A percentile compares a stretch with the other conserved stretches of the same genome.
Conservation (phyloP, 2,329 filamentous ascomycete genomes). For the Aspergillus alliaceus region DNA sequence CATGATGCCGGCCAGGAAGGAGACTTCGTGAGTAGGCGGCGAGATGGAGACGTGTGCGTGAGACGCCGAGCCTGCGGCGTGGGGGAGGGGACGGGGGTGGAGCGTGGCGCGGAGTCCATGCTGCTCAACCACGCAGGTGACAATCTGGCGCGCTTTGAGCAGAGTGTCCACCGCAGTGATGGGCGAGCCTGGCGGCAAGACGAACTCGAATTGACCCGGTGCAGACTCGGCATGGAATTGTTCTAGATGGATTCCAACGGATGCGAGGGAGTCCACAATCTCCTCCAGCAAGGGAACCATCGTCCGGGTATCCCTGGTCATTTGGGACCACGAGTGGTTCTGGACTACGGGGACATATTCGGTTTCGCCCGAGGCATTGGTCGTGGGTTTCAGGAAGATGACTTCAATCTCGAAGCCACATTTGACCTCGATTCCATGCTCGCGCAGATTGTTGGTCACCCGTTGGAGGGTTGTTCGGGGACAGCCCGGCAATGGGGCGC, state of each 20-base stretch:
- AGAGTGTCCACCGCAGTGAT: constrained; percentile 70
- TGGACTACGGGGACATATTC: constrained; percentile 53
- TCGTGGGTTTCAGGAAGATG: constrained; percentile 60
- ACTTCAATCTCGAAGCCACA: constrained; percentile 84
- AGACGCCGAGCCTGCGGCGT: constrained; percentile 62
- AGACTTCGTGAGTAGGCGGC: constrained; percentile 50
- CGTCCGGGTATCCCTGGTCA: constrained; percentile 60
- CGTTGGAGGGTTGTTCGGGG: constrained; percentile 64
- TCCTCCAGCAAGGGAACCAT: constrained; percentile 63
- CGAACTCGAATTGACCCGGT: constrained; percentile 74
- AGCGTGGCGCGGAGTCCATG: constrained; percentile 68
- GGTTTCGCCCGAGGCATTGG: constrained; percentile 25
- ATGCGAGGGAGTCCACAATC: constrained; percentile 61
- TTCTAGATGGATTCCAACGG: constrained; percentile 65
- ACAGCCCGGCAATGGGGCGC: constrained; percentile 56
- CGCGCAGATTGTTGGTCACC: constrained; percentile 54
- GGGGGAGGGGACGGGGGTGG: constrained; percentile 64
- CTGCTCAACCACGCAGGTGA: constrained; percentile 63
- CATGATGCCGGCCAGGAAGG: constrained; percentile 73
- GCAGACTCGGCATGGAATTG: constrained; percentile 75
- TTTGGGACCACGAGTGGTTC: constrained; percentile 70
- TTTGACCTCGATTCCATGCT: constrained; percentile 59
- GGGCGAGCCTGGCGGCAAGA: constrained; percentile 63
- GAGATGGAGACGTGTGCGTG: constrained; percentile 66
- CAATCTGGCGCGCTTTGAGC: constrained; percentile 68